phyloP scores from a whole-genome alignment of 192 early-diverging fungal species.

The Backusella liffmaniae region DNA sequence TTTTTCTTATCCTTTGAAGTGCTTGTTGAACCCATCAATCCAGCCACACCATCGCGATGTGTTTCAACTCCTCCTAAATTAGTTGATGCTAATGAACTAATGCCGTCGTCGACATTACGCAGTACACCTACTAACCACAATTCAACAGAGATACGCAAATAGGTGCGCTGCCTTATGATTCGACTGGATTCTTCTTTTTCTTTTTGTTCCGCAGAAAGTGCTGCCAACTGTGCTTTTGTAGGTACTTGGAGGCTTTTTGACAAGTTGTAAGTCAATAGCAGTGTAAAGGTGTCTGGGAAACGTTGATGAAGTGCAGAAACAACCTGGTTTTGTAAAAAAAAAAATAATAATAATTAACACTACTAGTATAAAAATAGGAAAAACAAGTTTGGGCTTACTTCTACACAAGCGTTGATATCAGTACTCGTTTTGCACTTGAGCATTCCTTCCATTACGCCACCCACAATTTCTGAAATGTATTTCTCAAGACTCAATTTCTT shows the following conservation, averaged over 20 bases:
- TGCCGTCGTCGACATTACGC: conserved; percentile 61
- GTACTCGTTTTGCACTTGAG: conserved; percentile 61
- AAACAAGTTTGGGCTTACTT: conserved; percentile 45
- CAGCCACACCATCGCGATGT: conserved; percentile 49
- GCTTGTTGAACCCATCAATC: conserved; percentile 35
- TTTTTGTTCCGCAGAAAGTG: conserved; percentile 69
- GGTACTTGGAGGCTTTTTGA: conserved; percentile 67
- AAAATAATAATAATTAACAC: no score
- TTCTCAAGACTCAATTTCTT: conserved; percentile 91
- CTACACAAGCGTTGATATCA: conserved; percentile 82
- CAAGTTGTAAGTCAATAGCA: conserved; percentile 61
- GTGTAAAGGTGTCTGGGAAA: conserved; percentile 81
- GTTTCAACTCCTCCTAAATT: conserved; percentile 39
- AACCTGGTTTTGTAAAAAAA: conserved; percentile 39
- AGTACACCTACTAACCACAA: conserved; percentile 81
- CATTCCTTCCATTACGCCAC: conserved; percentile 76
- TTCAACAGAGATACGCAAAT: conserved; percentile 75
- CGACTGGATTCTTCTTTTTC: conserved; percentile 85
- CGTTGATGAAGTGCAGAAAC: conserved; percentile 84
- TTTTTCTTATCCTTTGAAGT: conserved; percentile 19
- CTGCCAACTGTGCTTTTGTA: conserved; percentile 52
- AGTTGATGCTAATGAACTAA: conserved; percentile 45
- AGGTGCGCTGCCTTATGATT: conserved; percentile 59
- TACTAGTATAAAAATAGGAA: neutral
- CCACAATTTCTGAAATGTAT: conserved; percentile 91